Evolutionary conservation across 2,329 filamentous ascomycete genomes (phyloP).

Genomic region (Didymellaceae sp.): DNA sequence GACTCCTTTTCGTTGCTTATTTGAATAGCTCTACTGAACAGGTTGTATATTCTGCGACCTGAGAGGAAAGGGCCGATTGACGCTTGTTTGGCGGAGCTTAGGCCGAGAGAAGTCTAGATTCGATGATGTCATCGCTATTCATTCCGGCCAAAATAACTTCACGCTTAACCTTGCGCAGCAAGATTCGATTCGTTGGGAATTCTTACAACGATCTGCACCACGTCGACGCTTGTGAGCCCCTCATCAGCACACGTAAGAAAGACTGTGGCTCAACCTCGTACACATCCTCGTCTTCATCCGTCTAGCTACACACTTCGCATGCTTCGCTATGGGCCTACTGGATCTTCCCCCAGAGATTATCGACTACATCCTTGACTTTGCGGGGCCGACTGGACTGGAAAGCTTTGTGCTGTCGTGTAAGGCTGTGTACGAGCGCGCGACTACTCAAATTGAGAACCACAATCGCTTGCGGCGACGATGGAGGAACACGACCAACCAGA

Average conservation of each 20-base stretch:
- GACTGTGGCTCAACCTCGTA: background rate
- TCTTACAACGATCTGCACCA: slow-evolving; percentile 4
- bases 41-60: too few relatives aligned
- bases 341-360: slow-evolving; percentile 44
- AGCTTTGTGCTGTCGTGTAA: slow-evolving; percentile 41
- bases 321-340: slow-evolving; percentile 36
- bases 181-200: slow-evolving; percentile 2
- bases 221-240: background rate
- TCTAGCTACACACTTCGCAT: background rate
- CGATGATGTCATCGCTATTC: background rate
- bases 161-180: background rate
- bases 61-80: background rate
- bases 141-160: background rate
- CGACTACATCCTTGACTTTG: slow-evolving; percentile 38
- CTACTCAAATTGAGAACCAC: slow-evolving; percentile 36
- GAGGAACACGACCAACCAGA: slow-evolving; percentile 29
- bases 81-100: background rate
- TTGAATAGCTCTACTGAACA: too few relatives aligned
- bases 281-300: background rate
- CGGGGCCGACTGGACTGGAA: slow-evolving; percentile 37
- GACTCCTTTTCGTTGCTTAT: too few relatives aligned
- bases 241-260: background rate
- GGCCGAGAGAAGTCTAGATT: background rate
- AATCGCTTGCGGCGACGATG: slow-evolving; percentile 36
- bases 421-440: slow-evolving; percentile 34